Base-by-base conservation (phyloP, 179 eudicot species). In the Amaranthus tricolor region DNA sequence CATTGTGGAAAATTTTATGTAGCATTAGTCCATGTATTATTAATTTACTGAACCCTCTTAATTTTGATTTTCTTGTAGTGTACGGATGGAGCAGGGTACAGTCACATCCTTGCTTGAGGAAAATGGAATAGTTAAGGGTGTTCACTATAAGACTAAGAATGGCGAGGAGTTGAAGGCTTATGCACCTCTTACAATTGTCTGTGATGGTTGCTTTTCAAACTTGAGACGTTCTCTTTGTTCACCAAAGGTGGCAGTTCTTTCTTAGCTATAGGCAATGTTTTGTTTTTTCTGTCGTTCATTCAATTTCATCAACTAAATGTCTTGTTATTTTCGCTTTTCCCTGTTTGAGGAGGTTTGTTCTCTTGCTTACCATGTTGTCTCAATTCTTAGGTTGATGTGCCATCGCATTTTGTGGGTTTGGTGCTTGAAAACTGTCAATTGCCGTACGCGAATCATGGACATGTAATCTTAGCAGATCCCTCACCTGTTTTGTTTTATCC, bases 171-270 rank as follows among this genome's bases (percentile, higher is more conserved):
- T 85, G 59, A 80, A 76, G 54, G 88, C 86, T 21, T 89, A 84
- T 84, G 97, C 98, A 40, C 94, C 98, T 82, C 80, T 94, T 50
- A 94, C 98, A 50, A 75, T 93, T 24, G 96, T 91, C 51, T 93
- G 98, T 49, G 98, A 93, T 83, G 97, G 98, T 47, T 91, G 97
- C 79, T 93, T 88, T 76, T 91, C 97, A 16, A 91, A 85, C 70
- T 72, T 91, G 75, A 84, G 92, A 31, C 82, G 88, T 10, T 80
- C 89, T 70, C 90, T 91, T 57, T 85, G 90, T 75, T 80, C 87
- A 21, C 86, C 97, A 15, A 77, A 84, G 94, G 94, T 91, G 77
- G 62, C 55, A 7, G n/a, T 49, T 15, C 51, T 45, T 51, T 16
- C 53, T 20, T 24, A 20, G 14, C 24, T 69, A 40, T n/a, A 57